Percentiles rank a stretch among this genome's conserved stretches.
These are phyloP conservation scores for Termitomyces sp. DNA, from an alignment of 768 basidiomycete genomes.

Conservation along the genomic window DNA sequence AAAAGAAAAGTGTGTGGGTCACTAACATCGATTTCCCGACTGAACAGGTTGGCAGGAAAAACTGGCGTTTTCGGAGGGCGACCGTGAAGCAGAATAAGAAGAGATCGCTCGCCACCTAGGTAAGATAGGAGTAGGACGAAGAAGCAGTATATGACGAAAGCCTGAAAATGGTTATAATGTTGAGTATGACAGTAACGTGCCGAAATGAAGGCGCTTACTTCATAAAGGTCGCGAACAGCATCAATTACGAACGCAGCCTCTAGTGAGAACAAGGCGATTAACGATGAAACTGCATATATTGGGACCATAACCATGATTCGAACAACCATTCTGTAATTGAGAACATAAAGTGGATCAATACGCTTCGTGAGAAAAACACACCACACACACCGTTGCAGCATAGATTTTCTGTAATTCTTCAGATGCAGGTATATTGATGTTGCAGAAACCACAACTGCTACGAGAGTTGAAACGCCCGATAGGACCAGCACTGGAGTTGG, in stretches of 20 bases:
- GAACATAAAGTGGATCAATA: background rate
- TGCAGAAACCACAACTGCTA: conserved; percentile 69
- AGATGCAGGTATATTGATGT: conserved; percentile 77
- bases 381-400: conserved; percentile 60
- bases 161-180: conserved; percentile 35
- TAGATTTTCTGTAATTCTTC: conserved; percentile 81
- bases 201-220: conserved; percentile 44
- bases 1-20: conserved; percentile 94
- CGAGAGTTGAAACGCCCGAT: conserved; percentile 56
- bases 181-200: background rate
- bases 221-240: conserved; percentile 91
- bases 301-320: conserved; percentile 98
- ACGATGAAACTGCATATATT: conserved; percentile 82
- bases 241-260: conserved; percentile 97
- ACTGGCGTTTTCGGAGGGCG: conserved; percentile 83
- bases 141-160: conserved; percentile 93
- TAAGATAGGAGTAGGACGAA: conserved; percentile 78
- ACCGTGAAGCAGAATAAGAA: conserved; percentile 89
- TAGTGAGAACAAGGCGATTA: conserved; percentile 90
- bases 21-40: conserved; percentile 83
- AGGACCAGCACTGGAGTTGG: conserved; percentile 51
- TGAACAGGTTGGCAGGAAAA: conserved; percentile 82
- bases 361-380: background rate
- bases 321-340: conserved; percentile 66
- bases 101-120: conserved; percentile 88